Evolutionary conservation across 441 rosid species (phyloP).

Genomic region (Adansonia rubrostipa): DNA sequence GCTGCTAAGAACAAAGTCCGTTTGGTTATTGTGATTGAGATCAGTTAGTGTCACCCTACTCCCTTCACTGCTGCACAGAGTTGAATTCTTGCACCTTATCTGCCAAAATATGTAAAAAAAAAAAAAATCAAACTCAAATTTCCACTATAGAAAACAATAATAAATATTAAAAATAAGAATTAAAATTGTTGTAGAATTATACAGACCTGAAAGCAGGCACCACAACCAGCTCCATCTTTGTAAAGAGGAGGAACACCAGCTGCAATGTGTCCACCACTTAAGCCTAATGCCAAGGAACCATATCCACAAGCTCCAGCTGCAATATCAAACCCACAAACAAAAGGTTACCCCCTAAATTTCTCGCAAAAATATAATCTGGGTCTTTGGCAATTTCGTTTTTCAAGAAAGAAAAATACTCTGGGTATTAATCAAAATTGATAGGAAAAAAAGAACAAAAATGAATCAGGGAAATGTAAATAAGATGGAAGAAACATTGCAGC

Average conservation of each 20-base stretch:
- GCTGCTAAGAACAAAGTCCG: conserved; percentile 81
- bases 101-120: conserved; percentile 26
- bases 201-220: conserved; percentile 84
- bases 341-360: conserved; percentile 34
- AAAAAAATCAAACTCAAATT: neutral
- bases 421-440: conserved; percentile 11
- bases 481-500: neutral
- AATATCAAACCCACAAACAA: conserved; percentile 20
- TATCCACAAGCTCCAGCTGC: conserved; percentile 94
- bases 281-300: conserved; percentile 68
- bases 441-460: neutral
- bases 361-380: conserved; percentile 32
- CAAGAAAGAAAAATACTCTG: conserved; percentile 15
- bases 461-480: neutral
- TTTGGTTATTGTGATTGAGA: conserved; percentile 57
- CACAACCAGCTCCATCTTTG: conserved; percentile 88
- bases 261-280: conserved; percentile 69
- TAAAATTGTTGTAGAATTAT: neutral
- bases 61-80: conserved; percentile 62
- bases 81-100: conserved; percentile 76
- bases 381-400: conserved; percentile 10
- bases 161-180: neutral
- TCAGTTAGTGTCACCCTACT: conserved; percentile 72
- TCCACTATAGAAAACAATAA: too few species aligned
- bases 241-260: conserved; percentile 69